phyloP scores from a whole-genome alignment of 2,329 filamentous ascomycete genomes.

The Phialophora chinensis region DNA sequence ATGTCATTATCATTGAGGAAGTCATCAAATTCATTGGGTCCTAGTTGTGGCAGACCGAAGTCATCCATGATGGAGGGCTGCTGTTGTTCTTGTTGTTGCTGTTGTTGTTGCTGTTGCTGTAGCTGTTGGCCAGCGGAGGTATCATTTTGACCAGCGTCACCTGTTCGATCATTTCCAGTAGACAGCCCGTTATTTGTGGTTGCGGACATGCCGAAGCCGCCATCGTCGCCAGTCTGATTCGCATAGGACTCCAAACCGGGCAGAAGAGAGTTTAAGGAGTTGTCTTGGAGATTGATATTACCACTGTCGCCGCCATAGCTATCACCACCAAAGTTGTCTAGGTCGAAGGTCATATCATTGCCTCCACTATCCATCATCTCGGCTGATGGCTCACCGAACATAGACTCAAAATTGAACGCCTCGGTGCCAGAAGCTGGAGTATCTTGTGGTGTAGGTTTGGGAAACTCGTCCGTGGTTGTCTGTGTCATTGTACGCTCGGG shows the following conservation, averaged over 20 bases:
- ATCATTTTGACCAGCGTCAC: not conserved
- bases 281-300: conserved; percentile 42
- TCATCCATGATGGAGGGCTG: conserved; percentile 19
- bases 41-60: conserved; percentile 36
- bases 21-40: conserved; percentile 41
- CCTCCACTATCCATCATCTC: conserved; percentile 28
- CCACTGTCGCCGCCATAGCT: conserved; percentile 45
- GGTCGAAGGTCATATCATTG: conserved; percentile 47
- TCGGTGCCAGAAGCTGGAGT: conserved; percentile 41
- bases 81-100: not conserved
- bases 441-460: conserved; percentile 40
- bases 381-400: conserved; percentile 45
- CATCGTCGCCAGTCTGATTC: conserved; percentile 39
- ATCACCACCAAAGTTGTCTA: conserved; percentile 46
- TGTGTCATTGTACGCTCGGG: conserved; percentile 39
- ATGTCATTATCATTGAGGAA: conserved; percentile 49
- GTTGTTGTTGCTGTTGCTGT: conserved; percentile 22
- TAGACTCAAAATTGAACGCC: conserved; percentile 51
- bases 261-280: conserved; percentile 42
- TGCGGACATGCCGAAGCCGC: conserved; percentile 40
- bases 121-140: conserved; percentile 3
- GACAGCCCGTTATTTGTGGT: conserved; percentile 39
- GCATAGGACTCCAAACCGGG: conserved; percentile 45
- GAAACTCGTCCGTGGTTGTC: conserved; percentile 30
- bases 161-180: conserved; percentile 1